A percentile compares a stretch with the other conserved stretches of the same genome.
These are phyloP conservation scores for Breviolum minutum DNA, from an alignment of 73 alveolate genomes.

Conservation along the genomic window DNA sequence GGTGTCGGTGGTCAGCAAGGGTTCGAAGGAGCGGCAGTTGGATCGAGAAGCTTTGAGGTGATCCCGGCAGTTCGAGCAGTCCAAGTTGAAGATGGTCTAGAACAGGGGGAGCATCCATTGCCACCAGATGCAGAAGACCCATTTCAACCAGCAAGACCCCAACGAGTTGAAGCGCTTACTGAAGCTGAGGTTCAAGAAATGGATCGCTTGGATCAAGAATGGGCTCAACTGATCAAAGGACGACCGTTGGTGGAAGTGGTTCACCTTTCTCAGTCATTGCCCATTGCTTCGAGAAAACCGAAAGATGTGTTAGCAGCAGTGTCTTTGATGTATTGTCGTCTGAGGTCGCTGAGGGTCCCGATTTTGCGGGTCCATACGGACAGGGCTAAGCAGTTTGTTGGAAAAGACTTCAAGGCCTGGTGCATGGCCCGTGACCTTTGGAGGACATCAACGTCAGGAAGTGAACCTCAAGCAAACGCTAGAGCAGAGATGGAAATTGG, in stretches of 20 bases:
- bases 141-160: not conserved
- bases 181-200: not conserved
- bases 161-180: not conserved
- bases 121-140: not conserved
- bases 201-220: not conserved
- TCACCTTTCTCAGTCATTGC: not conserved
- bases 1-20: too few relatives aligned
- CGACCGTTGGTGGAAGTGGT: not conserved
- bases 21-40: too few relatives aligned
- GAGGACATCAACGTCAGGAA: not conserved
- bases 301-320: not conserved
- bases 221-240: not conserved
- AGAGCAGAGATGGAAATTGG: not conserved
- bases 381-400: too few relatives aligned
- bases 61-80: not conserved
- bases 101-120: too few relatives aligned
- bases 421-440: not conserved
- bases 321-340: not conserved
- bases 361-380: not conserved
- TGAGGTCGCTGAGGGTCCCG: not conserved
- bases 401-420: not conserved
- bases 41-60: not conserved
- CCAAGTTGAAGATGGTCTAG: too few relatives aligned
- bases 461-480: not conserved
- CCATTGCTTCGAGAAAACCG: not conserved